phyloP scores from a whole-genome alignment of 352 stramenopile species.

The Thalassiosira delicatula region DNA sequence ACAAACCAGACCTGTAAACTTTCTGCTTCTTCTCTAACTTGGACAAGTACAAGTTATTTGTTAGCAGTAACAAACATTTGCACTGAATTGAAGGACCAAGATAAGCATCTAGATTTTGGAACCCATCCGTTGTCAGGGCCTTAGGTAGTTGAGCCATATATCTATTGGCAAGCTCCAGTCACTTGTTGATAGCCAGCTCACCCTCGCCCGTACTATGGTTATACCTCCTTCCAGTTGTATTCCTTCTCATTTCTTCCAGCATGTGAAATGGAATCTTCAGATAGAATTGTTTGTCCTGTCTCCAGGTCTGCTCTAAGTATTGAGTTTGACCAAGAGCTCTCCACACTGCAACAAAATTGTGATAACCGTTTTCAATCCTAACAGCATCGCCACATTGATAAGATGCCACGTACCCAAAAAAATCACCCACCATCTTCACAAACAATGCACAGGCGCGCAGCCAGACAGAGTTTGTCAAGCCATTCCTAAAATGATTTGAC shows the following conservation, averaged over 20 bases:
- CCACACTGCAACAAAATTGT: neutral
- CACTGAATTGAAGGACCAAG: neutral
- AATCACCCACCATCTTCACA: conserved; percentile 7
- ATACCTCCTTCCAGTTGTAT: neutral
- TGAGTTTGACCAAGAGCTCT: neutral
- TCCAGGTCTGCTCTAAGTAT: neutral
- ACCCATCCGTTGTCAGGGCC: neutral
- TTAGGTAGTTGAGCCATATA: neutral
- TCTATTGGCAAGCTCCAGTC: neutral
- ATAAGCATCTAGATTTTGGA: neutral
- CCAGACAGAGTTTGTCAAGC: neutral
- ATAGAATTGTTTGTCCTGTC: neutral
- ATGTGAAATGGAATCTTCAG: neutral
- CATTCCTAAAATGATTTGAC: neutral
- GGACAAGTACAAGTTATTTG: neutral
- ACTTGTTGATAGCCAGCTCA: neutral
- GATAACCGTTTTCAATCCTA: conserved; percentile 12
- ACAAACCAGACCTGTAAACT: conserved; percentile 10
- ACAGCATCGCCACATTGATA: conserved; percentile 7
- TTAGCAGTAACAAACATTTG: neutral
- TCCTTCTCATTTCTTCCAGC: neutral
- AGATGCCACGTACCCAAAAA: neutral
- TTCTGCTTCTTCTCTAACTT: neutral
- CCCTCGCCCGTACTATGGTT: neutral
- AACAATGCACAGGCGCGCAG: neutral